Evolutionary conservation across 768 basidiomycete genomes (phyloP), one percentile per base, ranked within the genome.

Genomic region (Amyloporia xantha): DNA sequence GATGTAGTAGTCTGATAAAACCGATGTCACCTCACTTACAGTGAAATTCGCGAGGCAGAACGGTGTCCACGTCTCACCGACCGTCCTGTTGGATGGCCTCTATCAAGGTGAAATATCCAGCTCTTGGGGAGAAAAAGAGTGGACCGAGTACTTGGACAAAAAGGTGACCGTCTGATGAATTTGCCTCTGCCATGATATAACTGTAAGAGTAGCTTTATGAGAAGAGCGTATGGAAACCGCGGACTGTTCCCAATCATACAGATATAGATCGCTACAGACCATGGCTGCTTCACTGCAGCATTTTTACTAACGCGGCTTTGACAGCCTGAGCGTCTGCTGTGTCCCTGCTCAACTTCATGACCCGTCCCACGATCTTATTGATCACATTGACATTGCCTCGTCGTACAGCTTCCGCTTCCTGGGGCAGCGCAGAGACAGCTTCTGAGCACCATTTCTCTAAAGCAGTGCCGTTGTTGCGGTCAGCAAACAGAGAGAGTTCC

Each of bases 11-110:
- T n/a, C n/a, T n/a, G n/a, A n/a, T n/a, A n/a, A n/a, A n/a, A n/a
- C n/a, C n/a, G n/a, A n/a, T n/a, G n/a, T n/a, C n/a, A n/a, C n/a
- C n/a, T n/a, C n/a, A n/a, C n/a, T n/a, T 19, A 25, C 58, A 93
- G 91, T 96, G 73, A 96, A 94, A 66, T 84, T 85, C 63, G 80
- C 86, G 13, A 74, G 94, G 53, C 93, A 96, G 70, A 96, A 97
- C 53, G 76, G 88, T 2, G 81, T 96, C 35, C 94, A 97, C 55
- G 90, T 95, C 41, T 93, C 91, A 1, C 91, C 92, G 3, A 86
- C 91, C 35, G 77, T 74, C 2, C 68, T 89, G 2, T 86, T 81
- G 79, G 84, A 92, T 55, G 87, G 90, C 43, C 70, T 84, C 48
- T 61, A 89, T 45, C 84, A 79, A 10, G 75, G 70, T 42, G 82